Evolutionary conservation across 371 early-diverging fungal species (phyloP), one percentile per base, ranked within the genome.

Genomic region (Mortierella sp.): DNA sequence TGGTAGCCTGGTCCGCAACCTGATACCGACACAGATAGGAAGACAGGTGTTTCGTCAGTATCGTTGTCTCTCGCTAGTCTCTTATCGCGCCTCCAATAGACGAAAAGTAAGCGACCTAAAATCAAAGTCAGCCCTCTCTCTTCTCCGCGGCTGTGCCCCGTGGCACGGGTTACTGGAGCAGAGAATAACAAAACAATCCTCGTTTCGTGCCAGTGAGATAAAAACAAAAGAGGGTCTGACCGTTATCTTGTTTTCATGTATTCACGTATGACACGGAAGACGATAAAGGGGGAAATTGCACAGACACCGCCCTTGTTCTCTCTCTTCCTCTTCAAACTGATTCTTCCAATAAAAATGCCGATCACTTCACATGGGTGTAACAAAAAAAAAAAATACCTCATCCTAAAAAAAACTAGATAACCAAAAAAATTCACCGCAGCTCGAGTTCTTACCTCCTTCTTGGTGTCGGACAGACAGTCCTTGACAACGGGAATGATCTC

Each of bases 401-500:
- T n/a, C n/a, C n/a, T n/a, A n/a, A n/a, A n/a, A n/a, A 51, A 56
- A 31, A 28, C 37, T 34, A 27, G 23, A 37, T 7, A 23, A 49
- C 34, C 31, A 44, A 58, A 57, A 30, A 47, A 46, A 43, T 12
- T 50, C 30, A 11, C 5, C 73, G 62, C 19, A 2, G 23, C 30
- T 3, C 21, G 14, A 39, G 37, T 46, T 42, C 81, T 81, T 27
- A 92, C 91, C 65, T 93, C 92, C 47, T 82, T 81, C 78, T 90
- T 89, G 57, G 92, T 93, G 62, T 92, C 92, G 37, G 88, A 78
- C 43, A 93, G 81, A 68, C 89, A 88, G 43, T 91, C 88, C 48
- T 91, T 87, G 42, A 92, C 88, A 26, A 80, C 75, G 46, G 93
- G 92, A 58, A 92, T 89, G 51, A 93, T 87, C 50, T 87, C 87